These are phyloP conservation scores for Thraustochytrium sp. DNA, from an alignment of 352 stramenopile species.

Conservation along the genomic window DNA sequence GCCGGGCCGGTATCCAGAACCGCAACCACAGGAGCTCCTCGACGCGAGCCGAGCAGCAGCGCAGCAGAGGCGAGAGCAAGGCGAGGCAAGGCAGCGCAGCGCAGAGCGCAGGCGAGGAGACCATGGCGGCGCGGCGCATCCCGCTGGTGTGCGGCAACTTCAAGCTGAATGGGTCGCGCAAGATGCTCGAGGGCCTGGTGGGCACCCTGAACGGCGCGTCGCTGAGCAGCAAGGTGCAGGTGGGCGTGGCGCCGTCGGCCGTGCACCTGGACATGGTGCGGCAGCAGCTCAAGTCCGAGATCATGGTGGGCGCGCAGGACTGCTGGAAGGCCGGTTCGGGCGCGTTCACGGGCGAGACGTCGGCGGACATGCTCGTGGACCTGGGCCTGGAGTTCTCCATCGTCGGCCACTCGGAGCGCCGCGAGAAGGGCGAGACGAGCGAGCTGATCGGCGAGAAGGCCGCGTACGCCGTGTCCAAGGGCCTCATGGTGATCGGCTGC, in stretches of 20 bases:
- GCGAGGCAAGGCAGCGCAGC: background rate
- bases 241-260: conserved; percentile 62
- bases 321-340: conserved; percentile 56
- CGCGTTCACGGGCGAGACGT: conserved; percentile 81
- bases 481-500: conserved; percentile 84
- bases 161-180: conserved; percentile 42
- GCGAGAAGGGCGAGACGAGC: conserved; percentile 72
- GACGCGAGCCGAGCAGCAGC: background rate
- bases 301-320: conserved; percentile 68
- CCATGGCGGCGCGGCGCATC: background rate
- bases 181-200: background rate
- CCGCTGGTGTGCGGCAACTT: conserved; percentile 57
- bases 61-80: background rate
- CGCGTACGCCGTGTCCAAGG: conserved; percentile 67
- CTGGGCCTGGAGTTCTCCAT: conserved; percentile 61
- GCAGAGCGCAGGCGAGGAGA: background rate
- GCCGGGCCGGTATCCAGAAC: too few relatives aligned
- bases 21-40: too few relatives aligned
- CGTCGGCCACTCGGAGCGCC: conserved; percentile 83
- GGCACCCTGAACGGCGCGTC: conserved; percentile 52
- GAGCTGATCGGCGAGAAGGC: conserved; percentile 77
- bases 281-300: conserved; percentile 57
- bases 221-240: conserved; percentile 54
- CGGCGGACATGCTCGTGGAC: conserved; percentile 69
- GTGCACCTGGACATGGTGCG: conserved; percentile 61